Evolutionary conservation across 306 rosid genomes (phyloP), one percentile per base, ranked within the genome.

Genomic region (Purshia tridentata): DNA sequence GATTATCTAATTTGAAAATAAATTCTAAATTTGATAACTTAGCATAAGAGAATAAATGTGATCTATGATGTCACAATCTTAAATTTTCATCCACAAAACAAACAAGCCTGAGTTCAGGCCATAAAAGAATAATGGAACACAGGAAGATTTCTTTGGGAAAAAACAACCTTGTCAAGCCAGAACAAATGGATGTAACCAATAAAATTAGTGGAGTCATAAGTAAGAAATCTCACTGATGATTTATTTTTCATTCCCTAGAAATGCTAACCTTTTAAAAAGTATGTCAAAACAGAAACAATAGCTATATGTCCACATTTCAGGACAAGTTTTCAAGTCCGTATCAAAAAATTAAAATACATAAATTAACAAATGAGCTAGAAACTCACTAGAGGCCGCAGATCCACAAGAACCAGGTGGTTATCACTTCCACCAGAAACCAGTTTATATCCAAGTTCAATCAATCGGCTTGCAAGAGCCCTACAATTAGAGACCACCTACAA

Each of bases 341-440:
- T 8, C 3, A 0, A 59, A 66, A 18, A 65, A 50, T 0, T 18
- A 71, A 62, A 15, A 13, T n/a, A 9, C 6, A 40, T 47, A 37
- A 42, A 52, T 42, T 19, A 53, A 47, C 53, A 52, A 2, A 42
- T 13, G 23, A 6, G 20, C 64, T 51, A 67, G 59, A 83, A 73
- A 81, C 88, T 86, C 89, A 94, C 98, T 35, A 88, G 78, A 41
- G 97, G 97, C 81, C 98, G 88, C 58, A 94, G 83, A 83, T 94
- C 98, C 14, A 94, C 92, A 79, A 94, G 98, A 82, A 85, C 95
- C 74, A 94, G 81, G 75, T 91, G 98, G 82, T 94, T 94, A 77
- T 91, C 97, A 67, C 91, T 94, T 54, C 97, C 98, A 69, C 96
- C 98, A 78, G 98, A 94, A 80, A 94, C 97, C 76, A 94, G 84